These are phyloP conservation scores for Xylaria digitata DNA, from an alignment of 2,329 filamentous ascomycete species.

Conservation along the genomic window DNA sequence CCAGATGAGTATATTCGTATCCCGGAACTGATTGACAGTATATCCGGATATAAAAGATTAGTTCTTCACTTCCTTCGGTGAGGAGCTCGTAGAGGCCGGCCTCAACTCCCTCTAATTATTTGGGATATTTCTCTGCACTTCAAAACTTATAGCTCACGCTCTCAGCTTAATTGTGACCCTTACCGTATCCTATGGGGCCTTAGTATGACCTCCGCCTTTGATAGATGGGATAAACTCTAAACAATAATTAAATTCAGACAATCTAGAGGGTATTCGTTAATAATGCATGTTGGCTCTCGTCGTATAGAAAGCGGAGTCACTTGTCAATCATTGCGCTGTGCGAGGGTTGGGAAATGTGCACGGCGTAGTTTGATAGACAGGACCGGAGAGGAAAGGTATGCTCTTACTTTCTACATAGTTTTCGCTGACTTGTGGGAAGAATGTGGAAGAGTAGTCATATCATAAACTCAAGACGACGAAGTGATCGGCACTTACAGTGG, in stretches of 20 bases:
- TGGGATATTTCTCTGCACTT: neutral
- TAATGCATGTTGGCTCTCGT: neutral
- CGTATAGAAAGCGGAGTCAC: neutral
- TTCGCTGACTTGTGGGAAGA: no score
- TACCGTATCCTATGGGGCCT: neutral
- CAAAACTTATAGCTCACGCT: no score
- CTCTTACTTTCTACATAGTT: no score
- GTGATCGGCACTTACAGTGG: no score
- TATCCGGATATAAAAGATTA: slow-evolving; percentile 52
- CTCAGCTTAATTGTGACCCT: no score
- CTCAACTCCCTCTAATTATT: no score
- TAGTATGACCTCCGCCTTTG: neutral
- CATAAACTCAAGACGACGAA: no score
- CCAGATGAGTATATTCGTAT: slow-evolving; percentile 52
- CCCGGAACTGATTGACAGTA: slow-evolving; percentile 52
- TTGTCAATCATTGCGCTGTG: neutral
- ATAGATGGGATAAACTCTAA: neutral
- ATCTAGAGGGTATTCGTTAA: neutral
- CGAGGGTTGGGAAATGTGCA: no score
- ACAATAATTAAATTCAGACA: neutral
- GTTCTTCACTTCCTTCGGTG: slow-evolving; percentile 30
- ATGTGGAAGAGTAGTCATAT: no score
- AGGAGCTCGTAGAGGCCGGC: neutral
- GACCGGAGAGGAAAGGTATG: no score
- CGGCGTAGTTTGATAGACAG: no score